Conservation (phyloP, 1,284 basidiomycete species). For the Ganoderma leucocontextum region DNA sequence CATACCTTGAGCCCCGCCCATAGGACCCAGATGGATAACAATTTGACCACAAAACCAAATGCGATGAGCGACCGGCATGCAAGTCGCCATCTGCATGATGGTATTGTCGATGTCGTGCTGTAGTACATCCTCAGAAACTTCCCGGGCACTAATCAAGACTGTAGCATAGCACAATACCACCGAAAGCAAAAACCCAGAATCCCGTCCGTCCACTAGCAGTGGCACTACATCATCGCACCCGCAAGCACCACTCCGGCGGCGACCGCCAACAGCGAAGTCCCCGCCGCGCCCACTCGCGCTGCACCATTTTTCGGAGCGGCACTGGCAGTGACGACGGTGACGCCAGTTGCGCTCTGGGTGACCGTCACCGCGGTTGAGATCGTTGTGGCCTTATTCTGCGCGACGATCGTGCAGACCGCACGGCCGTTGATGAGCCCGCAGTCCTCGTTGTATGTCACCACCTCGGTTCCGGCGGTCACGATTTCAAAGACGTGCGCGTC, state of each 20-base stretch:
- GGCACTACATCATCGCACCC: neutral
- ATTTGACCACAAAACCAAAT: too few relatives aligned
- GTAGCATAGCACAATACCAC: neutral
- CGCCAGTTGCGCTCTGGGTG: neutral
- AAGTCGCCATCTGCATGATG: too few relatives aligned
- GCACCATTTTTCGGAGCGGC: neutral
- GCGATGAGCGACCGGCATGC: too few relatives aligned
- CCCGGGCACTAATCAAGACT: neutral
- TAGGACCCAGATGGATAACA: too few relatives aligned
- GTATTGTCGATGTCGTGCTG: too few relatives aligned
- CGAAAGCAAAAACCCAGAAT: neutral
- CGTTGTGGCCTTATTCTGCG: neutral
- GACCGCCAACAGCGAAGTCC: neutral
- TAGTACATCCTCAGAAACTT: too few relatives aligned
- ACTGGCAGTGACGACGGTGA: neutral
- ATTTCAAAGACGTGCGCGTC: slow-evolving; percentile 1
- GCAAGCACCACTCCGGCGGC: neutral
- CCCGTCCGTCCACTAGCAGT: neutral
- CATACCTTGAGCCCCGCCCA: too few relatives aligned
- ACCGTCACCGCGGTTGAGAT: neutral
- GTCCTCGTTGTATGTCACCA: neutral
- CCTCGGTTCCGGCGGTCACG: neutral
- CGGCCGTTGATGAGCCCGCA: neutral
- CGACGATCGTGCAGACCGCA: neutral
- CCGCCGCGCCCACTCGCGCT: neutral